Conservation (phyloP, 108 stramenopile genomes). For the Aurantiochytrium sp. region DNA sequence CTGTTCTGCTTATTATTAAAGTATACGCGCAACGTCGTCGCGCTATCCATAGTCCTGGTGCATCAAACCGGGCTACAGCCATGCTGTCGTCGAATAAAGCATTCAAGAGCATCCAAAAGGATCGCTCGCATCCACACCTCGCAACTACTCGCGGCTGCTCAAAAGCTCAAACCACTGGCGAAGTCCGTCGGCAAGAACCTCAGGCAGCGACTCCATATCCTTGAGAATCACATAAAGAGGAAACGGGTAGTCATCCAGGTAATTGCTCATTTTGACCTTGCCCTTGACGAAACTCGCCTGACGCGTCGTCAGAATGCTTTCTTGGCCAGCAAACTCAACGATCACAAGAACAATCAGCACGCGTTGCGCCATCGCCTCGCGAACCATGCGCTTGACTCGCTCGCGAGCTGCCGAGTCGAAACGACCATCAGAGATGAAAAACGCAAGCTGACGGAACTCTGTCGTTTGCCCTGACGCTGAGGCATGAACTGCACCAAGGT, state of each 20-base stretch:
- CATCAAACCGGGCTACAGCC: too few relatives aligned
- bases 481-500: background rate
- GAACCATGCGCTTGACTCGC: constrained; percentile 65
- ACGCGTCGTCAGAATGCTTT: constrained; percentile 87
- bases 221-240: constrained; percentile 87
- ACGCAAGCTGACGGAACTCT: background rate
- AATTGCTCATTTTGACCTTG: constrained; percentile 72
- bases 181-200: constrained; percentile 85
- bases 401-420: constrained; percentile 83
- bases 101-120: too few relatives aligned
- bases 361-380: constrained; percentile 77
- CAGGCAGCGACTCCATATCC: constrained; percentile 78
- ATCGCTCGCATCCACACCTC: too few relatives aligned
- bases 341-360: constrained; percentile 87
- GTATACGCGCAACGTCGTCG: too few relatives aligned
- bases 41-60: too few relatives aligned
- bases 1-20: too few relatives aligned
- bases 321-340: constrained; percentile 72
- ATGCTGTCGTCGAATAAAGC: too few relatives aligned
- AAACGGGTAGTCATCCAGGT: constrained; percentile 97
- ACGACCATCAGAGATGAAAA: constrained; percentile 62
- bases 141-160: too few relatives aligned
- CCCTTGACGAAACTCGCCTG: constrained; percentile 82
- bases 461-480: background rate
- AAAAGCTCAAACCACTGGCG: constrained; percentile 87